Conservation (phyloP, 2,329 filamentous ascomycete species). For the Sarocladiaceae sp. region DNA sequence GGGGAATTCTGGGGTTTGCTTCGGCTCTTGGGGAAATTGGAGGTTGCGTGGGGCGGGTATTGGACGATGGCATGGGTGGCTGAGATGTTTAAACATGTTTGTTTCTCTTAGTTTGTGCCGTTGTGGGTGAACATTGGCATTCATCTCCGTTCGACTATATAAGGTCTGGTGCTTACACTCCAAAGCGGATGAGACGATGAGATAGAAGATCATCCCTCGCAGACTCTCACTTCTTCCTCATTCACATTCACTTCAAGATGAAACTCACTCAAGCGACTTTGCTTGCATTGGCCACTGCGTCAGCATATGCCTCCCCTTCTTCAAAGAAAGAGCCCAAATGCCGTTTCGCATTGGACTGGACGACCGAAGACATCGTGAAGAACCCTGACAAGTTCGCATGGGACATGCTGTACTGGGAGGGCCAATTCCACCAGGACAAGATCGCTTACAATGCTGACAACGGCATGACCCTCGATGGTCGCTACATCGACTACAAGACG, state of each 20-base stretch:
- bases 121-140: not conserved
- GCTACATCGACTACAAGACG: constrained; percentile 31
- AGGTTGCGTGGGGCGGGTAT: not conserved
- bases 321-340: constrained; percentile 20
- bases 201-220: too few relatives aligned
- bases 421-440: constrained; percentile 37
- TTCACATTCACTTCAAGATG: not conserved
- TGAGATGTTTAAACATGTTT: not conserved
- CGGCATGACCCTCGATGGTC: constrained; percentile 37
- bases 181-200: too few relatives aligned
- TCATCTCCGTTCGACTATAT: not conserved
- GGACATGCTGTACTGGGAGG: constrained; percentile 38
- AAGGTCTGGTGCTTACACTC: too few relatives aligned
- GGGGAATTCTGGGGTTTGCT: not conserved
- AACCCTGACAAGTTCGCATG: constrained; percentile 27
- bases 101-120: not conserved
- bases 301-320: not conserved
- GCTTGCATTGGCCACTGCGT: not conserved
- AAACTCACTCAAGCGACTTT: not conserved
- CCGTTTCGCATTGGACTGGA: constrained; percentile 25
- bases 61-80: not conserved
- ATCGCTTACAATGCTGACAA: constrained; percentile 35
- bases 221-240: not conserved
- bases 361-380: constrained; percentile 22
- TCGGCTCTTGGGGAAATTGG: not conserved